These are phyloP conservation scores for Leucocoprinus birnbaumii DNA, from an alignment of 768 basidiomycete genomes.

Conservation along the genomic window DNA sequence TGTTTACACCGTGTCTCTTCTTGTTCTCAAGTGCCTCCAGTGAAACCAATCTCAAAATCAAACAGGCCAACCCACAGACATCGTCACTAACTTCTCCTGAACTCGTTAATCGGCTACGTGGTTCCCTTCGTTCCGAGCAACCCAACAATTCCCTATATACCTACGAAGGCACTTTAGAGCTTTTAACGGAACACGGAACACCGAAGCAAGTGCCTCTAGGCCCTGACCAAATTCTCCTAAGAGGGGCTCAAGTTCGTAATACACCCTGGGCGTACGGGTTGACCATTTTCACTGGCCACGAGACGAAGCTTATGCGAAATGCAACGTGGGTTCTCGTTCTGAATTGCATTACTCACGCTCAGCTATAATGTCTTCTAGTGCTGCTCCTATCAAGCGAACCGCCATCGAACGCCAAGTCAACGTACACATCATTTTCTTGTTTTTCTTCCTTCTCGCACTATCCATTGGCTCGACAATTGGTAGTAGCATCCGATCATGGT, in stretches of 20 bases:
- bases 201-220: constrained; percentile 87
- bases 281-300: constrained; percentile 93
- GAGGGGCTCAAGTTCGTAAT: constrained; percentile 94
- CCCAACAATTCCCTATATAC: constrained; percentile 98
- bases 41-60: constrained; percentile 99
- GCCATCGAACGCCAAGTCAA: constrained; percentile 97
- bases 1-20: not conserved
- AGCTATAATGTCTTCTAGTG: constrained; percentile 39
- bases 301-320: constrained; percentile 98
- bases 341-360: not conserved
- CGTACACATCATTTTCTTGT: constrained; percentile 92
- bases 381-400: constrained; percentile 95
- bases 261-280: constrained; percentile 96
- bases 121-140: constrained; percentile 89
- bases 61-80: constrained; percentile 88
- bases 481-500: constrained; percentile 88
- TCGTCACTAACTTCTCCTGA: constrained; percentile 73
- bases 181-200: constrained; percentile 51
- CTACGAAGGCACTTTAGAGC: constrained; percentile 80
- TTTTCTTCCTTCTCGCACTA: constrained; percentile 80
- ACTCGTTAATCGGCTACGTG: constrained; percentile 68
- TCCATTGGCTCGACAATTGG: constrained; percentile 93
- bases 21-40: constrained; percentile 33
- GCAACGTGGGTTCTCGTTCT: constrained; percentile 75
- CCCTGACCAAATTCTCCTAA: constrained; percentile 90